phyloP scores from a whole-genome alignment of 2,329 filamentous ascomycete species.

The Paecilomyces variotii region DNA sequence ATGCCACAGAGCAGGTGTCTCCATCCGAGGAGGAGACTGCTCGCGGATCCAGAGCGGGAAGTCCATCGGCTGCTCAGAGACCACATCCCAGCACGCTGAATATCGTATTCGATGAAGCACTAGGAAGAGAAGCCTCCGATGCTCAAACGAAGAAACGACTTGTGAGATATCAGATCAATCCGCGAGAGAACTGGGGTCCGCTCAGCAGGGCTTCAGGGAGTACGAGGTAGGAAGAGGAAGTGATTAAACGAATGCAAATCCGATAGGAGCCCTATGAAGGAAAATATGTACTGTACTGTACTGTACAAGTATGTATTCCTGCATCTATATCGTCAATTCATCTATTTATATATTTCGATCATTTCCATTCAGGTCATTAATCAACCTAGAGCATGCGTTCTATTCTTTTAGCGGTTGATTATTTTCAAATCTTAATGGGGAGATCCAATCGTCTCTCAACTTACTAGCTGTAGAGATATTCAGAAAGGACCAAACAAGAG shows the following conservation, averaged over 20 bases:
- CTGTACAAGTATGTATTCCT: too few species aligned
- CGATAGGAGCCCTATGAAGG: too few species aligned
- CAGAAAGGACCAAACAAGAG: too few species aligned
- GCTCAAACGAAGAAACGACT: slow-evolving; percentile 54
- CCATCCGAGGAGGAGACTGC: slow-evolving; percentile 10
- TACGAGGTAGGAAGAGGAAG: slow-evolving; percentile 1
- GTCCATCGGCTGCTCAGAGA: background rate
- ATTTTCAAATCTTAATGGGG: too few species aligned
- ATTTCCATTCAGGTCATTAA: too few species aligned
- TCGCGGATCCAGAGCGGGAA: slow-evolving; percentile 1
- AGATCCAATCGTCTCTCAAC: too few species aligned
- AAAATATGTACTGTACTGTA: too few species aligned
- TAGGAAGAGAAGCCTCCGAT: slow-evolving; percentile 57
- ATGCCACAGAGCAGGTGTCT: slow-evolving; percentile 12
- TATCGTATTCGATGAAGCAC: slow-evolving; percentile 69
- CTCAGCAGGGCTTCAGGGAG: slow-evolving; percentile 45
- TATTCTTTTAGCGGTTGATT: too few species aligned
- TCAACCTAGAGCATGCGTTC: too few species aligned
- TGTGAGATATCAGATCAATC: slow-evolving; percentile 84
- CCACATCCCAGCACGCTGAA: slow-evolving; percentile 40
- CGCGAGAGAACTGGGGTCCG: slow-evolving; percentile 88
- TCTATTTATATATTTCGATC: too few species aligned
- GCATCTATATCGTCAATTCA: too few species aligned
- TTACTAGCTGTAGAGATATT: too few species aligned
- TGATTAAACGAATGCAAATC: background rate